Evolutionary conservation across 2,329 filamentous ascomycete genomes (phyloP).

Genomic region (Ceratocystis cubensis): DNA sequence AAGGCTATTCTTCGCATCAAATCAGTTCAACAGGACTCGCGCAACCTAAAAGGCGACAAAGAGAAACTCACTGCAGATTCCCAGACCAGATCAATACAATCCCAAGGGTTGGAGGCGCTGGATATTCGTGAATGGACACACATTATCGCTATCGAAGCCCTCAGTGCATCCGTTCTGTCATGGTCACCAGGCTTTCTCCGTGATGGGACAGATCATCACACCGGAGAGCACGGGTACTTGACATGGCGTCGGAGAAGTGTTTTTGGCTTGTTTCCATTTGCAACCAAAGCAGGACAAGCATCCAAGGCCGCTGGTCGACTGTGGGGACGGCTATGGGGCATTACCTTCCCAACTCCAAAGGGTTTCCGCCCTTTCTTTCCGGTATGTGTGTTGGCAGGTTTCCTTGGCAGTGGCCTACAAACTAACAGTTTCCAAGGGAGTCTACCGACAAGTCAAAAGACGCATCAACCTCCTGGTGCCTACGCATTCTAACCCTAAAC

Average conservation of each 20-base stretch:
- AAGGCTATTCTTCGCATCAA: slow-evolving; percentile 25
- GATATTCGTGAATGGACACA: slow-evolving; percentile 46
- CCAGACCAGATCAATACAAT: not conserved
- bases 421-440: slow-evolving; percentile 16
- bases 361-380: slow-evolving; percentile 39
- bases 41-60: not conserved
- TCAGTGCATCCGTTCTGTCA: slow-evolving; percentile 38
- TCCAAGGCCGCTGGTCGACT: slow-evolving; percentile 29
- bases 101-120: slow-evolving; percentile 26
- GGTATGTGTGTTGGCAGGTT: slow-evolving; percentile 26
- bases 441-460: slow-evolving; percentile 21
- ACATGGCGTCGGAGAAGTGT: slow-evolving; percentile 42
- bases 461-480: slow-evolving; percentile 13
- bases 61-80: not conserved
- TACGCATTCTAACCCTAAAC: slow-evolving; percentile 24
- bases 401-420: no score
- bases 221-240: slow-evolving; percentile 37
- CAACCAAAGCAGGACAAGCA: slow-evolving; percentile 29
- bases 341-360: slow-evolving; percentile 35
- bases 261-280: slow-evolving; percentile 39
- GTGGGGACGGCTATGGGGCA: slow-evolving; percentile 34
- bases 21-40: not conserved
- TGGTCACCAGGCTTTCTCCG: slow-evolving; percentile 41
- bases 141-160: slow-evolving; percentile 40
- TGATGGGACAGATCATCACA: slow-evolving; percentile 34